Conservation (phyloP, 177 flowering plant species). For the Tripterygium wilfordii region DNA sequence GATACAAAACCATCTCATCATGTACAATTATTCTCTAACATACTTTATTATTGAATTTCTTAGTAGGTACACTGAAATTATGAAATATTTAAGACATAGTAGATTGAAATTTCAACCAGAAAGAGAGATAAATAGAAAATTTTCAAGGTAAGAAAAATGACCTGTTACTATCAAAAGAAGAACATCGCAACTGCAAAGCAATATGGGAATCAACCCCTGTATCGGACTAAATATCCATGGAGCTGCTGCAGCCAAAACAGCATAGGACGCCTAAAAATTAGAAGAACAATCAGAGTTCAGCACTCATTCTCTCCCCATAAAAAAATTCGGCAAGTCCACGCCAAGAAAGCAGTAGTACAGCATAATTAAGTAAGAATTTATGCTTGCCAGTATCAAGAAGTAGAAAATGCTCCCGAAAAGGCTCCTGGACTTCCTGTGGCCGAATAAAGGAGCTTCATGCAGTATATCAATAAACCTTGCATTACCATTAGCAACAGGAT, state of each 20-base stretch:
- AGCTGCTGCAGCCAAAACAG: conserved; percentile 62
- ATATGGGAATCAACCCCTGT: conserved; percentile 26
- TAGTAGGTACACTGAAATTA: too few species aligned
- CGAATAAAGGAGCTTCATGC: conserved; percentile 88
- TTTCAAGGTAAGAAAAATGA: conserved; percentile 8
- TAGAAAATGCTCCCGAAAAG: conserved; percentile 63
- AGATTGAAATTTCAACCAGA: too few species aligned
- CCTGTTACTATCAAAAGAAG: conserved; percentile 73
- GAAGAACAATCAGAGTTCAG: conserved; percentile 6
- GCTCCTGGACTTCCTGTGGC: conserved; percentile 65
- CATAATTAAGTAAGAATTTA: too few species aligned
- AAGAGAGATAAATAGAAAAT: background rate
- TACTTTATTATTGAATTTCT: too few species aligned
- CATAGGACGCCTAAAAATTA: conserved; percentile 80
- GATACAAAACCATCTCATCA: too few species aligned
- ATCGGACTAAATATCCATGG: conserved; percentile 70
- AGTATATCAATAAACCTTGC: conserved; percentile 91
- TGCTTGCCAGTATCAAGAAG: conserved; percentile 79
- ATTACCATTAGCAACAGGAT: too few species aligned
- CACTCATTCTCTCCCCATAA: too few species aligned
- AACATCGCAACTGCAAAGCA: conserved; percentile 83
- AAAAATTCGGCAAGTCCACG: too few species aligned
- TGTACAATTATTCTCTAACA: too few species aligned
- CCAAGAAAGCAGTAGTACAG: too few species aligned
- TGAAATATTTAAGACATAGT: too few species aligned